Evolutionary conservation across 129 eudicot genomes (phyloP), one percentile per base, ranked within the genome.

Genomic region (Gnaphalium uliginosum): DNA sequence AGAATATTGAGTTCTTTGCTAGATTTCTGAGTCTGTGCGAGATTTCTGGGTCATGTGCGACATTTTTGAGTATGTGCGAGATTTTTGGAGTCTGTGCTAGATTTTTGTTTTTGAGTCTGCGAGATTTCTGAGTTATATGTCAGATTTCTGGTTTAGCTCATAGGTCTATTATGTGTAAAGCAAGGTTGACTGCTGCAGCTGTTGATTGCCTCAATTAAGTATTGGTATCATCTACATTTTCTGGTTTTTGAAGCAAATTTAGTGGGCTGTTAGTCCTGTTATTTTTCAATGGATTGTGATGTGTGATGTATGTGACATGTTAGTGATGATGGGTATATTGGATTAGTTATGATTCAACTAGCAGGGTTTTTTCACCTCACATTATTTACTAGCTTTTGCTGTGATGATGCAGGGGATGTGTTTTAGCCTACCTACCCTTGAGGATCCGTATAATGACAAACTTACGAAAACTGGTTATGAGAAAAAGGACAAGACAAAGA

Each of bases 391-490:
- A 17, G 71, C 22, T 51, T 41, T 17, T 68, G 15, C 53, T 75
- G 19, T 63, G 26, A 53, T 60, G 39, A 59, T 72, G 59, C 80
- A 90, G 96, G 93, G 91, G 2, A 88, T 90, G 96, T 90, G 96
- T 70, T 90, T 78, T 84, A 90, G 96, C 71, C 91, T 94, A 57
- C 99, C 97, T 30, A 87, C 96, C 8, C 88, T 69, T 0, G 97
- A 94, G 83, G 88, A 94, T 87, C 97, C 96, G 50, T 89, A 74
- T 74, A 89, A 91, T 77, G 99, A 94, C 51, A 84, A 78, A 27
- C 71, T 74, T 37, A 71, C 78, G 56, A 83, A 71, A 54, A 41
- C 17, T 14, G 97, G 81, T 29, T 51, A 27, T 2, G 48, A 53
- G 54, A 73, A 33, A 68, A 81, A 79, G 57, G 85, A 81, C 46